These are phyloP conservation scores for Aspergillus brunneoviolaceus DNA, from an alignment of 2,329 filamentous ascomycete genomes.

Conservation along the genomic window DNA sequence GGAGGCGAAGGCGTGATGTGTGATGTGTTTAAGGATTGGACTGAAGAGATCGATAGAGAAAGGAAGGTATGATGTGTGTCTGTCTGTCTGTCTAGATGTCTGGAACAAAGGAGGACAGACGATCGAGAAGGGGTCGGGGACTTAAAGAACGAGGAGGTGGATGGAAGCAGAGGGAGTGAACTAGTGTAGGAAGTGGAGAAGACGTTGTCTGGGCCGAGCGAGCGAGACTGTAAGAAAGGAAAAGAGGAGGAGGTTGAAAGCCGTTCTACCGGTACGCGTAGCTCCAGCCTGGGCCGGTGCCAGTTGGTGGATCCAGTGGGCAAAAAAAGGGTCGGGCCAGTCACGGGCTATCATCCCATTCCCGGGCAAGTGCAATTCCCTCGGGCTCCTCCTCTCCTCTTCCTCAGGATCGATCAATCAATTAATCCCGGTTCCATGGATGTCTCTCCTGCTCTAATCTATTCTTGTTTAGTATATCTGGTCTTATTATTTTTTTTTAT, in stretches of 20 bases:
- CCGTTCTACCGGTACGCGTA: not conserved
- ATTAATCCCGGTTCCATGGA: constrained; percentile 11
- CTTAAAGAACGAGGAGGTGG: not conserved
- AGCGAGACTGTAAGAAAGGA: not conserved
- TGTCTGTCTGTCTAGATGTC: not conserved
- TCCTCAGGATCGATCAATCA: constrained; percentile 11
- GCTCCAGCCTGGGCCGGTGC: not conserved
- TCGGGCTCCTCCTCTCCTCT: too few species aligned
- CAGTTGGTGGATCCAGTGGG: not conserved
- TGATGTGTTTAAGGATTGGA: not conserved
- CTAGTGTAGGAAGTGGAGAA: not conserved
- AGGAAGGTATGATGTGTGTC: not conserved
- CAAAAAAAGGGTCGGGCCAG: not conserved
- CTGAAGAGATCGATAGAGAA: not conserved
- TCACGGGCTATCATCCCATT: not conserved
- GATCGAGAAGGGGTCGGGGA: not conserved
- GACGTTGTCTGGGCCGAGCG: not conserved
- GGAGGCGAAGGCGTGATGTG: not conserved
- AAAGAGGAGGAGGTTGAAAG: not conserved
- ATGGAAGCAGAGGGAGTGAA: not conserved
- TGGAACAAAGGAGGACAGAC: constrained; percentile 1
- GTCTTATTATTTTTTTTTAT: too few species aligned
- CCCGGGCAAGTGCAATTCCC: not conserved
- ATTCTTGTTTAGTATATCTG: not conserved
- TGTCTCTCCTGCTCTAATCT: constrained; percentile 3